Percentiles rank a stretch among this genome's conserved stretches.
Evolutionary conservation across 129 eudicot species (phyloP).

Genomic region (Erigeron canadensis): DNA sequence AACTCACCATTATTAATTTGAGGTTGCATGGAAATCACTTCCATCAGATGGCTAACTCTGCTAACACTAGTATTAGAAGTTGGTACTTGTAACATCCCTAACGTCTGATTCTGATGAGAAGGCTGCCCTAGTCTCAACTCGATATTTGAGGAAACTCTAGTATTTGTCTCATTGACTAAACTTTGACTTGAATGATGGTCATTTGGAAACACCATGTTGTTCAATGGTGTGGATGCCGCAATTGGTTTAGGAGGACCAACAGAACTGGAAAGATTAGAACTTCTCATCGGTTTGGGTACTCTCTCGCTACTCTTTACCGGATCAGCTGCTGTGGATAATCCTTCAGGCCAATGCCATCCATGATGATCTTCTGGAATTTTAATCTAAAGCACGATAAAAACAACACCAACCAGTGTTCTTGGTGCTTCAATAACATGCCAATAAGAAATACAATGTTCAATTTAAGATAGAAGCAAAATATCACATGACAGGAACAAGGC

Average conservation of each 20-base stretch:
- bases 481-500: conserved; percentile 10
- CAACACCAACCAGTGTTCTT: conserved; percentile 55
- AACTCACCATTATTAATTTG: conserved; percentile 48
- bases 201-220: conserved; percentile 26
- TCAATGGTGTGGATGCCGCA: conserved; percentile 27
- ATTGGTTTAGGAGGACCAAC: conserved; percentile 36
- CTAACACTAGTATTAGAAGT: conserved; percentile 29
- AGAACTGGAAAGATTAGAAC: conserved; percentile 31
- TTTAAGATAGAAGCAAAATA: conserved; percentile 11
- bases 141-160: conserved; percentile 47
- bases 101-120: conserved; percentile 46
- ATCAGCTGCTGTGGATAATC: conserved; percentile 46
- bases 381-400: conserved; percentile 73
- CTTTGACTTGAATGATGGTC: conserved; percentile 22
- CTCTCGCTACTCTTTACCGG: conserved; percentile 25
- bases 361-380: conserved; percentile 59
- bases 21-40: conserved; percentile 33
- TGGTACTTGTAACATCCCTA: conserved; percentile 29
- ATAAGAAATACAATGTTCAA: conserved; percentile 43
- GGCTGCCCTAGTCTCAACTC: conserved; percentile 82
- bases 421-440: conserved; percentile 56
- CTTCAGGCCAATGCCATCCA: conserved; percentile 91
- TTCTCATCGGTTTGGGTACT: conserved; percentile 27
- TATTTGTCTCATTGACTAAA: conserved; percentile 25
- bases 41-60: conserved; percentile 24